These are phyloP conservation scores for Hondaea fermentalgiana DNA, from an alignment of 108 stramenopile genomes.

Conservation along the genomic window DNA sequence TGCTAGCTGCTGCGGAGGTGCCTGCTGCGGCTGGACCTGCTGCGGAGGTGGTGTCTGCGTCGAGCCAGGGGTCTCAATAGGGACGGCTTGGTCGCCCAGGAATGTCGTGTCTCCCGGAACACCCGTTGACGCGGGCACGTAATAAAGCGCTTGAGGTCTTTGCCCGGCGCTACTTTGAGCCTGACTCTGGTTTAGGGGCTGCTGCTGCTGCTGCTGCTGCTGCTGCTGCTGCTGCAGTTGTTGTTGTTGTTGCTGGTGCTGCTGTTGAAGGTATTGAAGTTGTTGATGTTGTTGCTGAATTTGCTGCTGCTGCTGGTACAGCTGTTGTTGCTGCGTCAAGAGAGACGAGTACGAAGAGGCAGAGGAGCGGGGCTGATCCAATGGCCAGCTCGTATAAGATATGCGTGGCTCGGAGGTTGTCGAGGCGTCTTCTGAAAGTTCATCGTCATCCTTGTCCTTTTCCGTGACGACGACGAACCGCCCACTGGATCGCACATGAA, in stretches of 20 bases:
- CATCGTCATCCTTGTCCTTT: neutral
- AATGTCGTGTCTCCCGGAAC: neutral
- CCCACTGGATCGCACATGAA: neutral
- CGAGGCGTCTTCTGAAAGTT: neutral
- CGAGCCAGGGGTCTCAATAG: too few relatives aligned
- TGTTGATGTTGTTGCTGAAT: too few relatives aligned
- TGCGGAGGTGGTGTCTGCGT: too few relatives aligned
- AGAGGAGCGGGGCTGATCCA: neutral
- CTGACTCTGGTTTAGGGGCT: too few relatives aligned
- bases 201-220: too few relatives aligned
- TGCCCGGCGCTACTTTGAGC: too few relatives aligned
- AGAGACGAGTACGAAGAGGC: neutral
- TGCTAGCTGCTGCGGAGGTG: too few relatives aligned
- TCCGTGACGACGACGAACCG: neutral
- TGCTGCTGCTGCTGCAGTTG: too few relatives aligned
- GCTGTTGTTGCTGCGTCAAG: neutral
- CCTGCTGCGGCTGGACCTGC: too few relatives aligned
- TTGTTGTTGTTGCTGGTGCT: too few relatives aligned
- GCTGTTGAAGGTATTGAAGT: too few relatives aligned
- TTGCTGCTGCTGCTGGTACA: neutral
- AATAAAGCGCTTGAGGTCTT: neutral
- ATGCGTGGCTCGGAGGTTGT: neutral
- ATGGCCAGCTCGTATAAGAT: neutral
- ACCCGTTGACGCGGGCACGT: neutral
- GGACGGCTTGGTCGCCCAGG: too few relatives aligned